These are phyloP conservation scores for Beverwykella pulmonaria DNA, from an alignment of 495 filamentous ascomycete genomes.

Conservation along the genomic window DNA sequence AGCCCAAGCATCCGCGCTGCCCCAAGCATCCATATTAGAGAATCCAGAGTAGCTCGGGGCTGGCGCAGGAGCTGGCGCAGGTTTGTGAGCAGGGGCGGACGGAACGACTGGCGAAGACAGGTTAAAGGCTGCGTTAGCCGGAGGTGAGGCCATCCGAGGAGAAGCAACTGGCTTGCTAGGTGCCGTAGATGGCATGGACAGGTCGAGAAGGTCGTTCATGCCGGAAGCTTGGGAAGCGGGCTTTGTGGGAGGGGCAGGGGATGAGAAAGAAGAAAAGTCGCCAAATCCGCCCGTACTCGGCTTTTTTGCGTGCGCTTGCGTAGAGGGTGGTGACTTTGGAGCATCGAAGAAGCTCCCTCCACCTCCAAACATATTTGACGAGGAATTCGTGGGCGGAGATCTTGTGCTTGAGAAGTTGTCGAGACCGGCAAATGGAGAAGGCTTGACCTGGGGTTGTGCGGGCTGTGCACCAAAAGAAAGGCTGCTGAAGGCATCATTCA, in stretches of 20 bases:
- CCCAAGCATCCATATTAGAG: slow-evolving; percentile 54
- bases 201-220: slow-evolving; percentile 78
- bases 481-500: slow-evolving; percentile 86
- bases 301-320: slow-evolving; percentile 24
- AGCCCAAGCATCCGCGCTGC: slow-evolving; percentile 50
- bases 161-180: slow-evolving; percentile 46
- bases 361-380: slow-evolving; percentile 56
- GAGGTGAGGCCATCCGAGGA: slow-evolving; percentile 47
- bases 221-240: slow-evolving; percentile 54
- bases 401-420: slow-evolving; percentile 58
- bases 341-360: slow-evolving; percentile 80
- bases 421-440: slow-evolving; percentile 75
- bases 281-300: slow-evolving; percentile 42
- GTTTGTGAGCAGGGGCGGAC: slow-evolving; percentile 38
- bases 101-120: slow-evolving; percentile 60
- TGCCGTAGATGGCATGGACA: slow-evolving; percentile 58
- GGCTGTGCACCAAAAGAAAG: slow-evolving; percentile 71
- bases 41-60: slow-evolving; percentile 52
- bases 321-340: slow-evolving; percentile 38
- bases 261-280: slow-evolving; percentile 45
- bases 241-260: slow-evolving; percentile 55
- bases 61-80: slow-evolving; percentile 43
- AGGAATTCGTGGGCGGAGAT: slow-evolving; percentile 54
- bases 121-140: slow-evolving; percentile 74
- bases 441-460: slow-evolving; percentile 58